Percentiles rank a stretch among this genome's conserved stretches.
Conservation (phyloP, 352 stramenopile genomes). For the Phytophthora pini region DNA sequence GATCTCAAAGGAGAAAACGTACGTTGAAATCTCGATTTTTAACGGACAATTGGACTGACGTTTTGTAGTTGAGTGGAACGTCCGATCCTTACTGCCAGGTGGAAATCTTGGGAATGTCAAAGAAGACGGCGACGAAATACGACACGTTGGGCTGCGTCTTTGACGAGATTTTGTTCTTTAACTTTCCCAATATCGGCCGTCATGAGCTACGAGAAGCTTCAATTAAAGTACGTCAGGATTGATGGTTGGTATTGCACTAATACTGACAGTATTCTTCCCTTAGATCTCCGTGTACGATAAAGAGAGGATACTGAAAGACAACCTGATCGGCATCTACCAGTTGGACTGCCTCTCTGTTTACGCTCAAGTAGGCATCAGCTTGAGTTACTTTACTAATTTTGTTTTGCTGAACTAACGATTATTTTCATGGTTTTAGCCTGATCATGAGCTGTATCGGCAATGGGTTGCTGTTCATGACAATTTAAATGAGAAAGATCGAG, state of each 20-base stretch:
- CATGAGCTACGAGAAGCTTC: slow-evolving; percentile 71
- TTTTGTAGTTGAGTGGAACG: slow-evolving; percentile 74
- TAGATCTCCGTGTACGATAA: slow-evolving; percentile 82
- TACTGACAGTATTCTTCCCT: background rate
- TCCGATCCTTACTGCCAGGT: slow-evolving; percentile 91
- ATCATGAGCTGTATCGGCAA: slow-evolving; percentile 90
- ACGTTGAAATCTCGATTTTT: slow-evolving; percentile 6
- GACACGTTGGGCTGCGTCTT: slow-evolving; percentile 89
- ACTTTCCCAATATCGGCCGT: slow-evolving; percentile 84
- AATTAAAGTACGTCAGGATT: slow-evolving; percentile 54
- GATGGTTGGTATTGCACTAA: too few relatives aligned
- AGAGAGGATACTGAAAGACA: slow-evolving; percentile 71
- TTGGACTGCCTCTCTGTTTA: slow-evolving; percentile 84
- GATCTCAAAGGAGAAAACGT: slow-evolving; percentile 91
- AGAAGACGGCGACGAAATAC: slow-evolving; percentile 85
- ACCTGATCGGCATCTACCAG: slow-evolving; percentile 88
- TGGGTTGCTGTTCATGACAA: slow-evolving; percentile 93
- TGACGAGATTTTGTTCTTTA: slow-evolving; percentile 92
- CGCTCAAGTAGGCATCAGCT: slow-evolving; percentile 47
- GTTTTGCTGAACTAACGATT: background rate
- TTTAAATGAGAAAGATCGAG: slow-evolving; percentile 78
- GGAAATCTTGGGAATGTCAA: slow-evolving; percentile 69
- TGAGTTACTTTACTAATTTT: background rate
- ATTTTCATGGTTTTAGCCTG: slow-evolving; percentile 35
- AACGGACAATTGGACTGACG: background rate